Conservation (phyloP, 805 yeast species). For the Ogataea philodendri region DNA sequence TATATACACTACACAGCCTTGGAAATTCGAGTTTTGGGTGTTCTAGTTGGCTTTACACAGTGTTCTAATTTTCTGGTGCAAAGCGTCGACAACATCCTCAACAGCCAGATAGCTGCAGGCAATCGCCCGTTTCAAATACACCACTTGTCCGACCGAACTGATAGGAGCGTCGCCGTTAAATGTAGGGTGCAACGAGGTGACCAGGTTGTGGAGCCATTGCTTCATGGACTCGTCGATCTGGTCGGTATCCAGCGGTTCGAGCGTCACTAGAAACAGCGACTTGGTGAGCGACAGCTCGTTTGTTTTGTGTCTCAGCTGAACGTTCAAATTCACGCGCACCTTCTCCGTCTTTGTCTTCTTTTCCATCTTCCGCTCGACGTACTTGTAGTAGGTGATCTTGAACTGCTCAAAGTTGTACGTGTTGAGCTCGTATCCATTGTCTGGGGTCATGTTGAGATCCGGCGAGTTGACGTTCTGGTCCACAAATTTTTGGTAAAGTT, state of each 20-base stretch:
- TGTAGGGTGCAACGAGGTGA: conserved; percentile 9
- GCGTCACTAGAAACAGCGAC: conserved; percentile 25
- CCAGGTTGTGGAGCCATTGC: conserved; percentile 10
- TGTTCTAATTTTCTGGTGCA: conserved; percentile 21
- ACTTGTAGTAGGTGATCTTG: conserved; percentile 26
- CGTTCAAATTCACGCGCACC: conserved; percentile 18
- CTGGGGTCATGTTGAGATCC: conserved; percentile 20
- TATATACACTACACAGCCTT: no score
- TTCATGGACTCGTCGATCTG: conserved; percentile 16
- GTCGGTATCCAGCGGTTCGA: conserved; percentile 18
- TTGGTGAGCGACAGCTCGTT: conserved; percentile 19
- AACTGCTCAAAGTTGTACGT: conserved; percentile 25
- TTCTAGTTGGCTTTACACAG: conserved; percentile 3
- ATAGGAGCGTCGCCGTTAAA: conserved; percentile 24
- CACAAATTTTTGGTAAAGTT: conserved; percentile 13
- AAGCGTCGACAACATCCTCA: conserved; percentile 16
- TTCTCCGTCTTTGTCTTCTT: conserved; percentile 24
- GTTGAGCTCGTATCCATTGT: conserved; percentile 22
- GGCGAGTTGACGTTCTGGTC: conserved; percentile 14
- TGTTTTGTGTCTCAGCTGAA: conserved; percentile 26
- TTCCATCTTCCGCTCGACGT: conserved; percentile 21
- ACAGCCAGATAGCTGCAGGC: conserved; percentile 29
- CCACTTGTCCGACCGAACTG: conserved; percentile 15
- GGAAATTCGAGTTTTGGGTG: not conserved
- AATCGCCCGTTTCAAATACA: conserved; percentile 25